These are phyloP conservation scores for Paraphaeosphaeria minitans DNA, from an alignment of 2,329 filamentous ascomycete genomes.

Conservation along the genomic window DNA sequence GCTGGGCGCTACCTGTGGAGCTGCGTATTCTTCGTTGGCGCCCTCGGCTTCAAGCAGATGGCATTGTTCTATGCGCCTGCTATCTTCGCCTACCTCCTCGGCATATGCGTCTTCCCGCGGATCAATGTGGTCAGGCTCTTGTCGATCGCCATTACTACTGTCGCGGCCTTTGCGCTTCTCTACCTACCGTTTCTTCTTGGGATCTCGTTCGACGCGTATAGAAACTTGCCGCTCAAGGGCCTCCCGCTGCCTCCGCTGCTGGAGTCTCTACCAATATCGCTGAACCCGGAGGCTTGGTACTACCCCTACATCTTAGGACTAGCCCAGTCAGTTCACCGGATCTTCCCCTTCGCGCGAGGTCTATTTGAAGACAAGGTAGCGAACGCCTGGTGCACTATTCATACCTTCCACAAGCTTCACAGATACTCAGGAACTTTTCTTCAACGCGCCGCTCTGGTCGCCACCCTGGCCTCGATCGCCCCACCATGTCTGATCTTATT, in stretches of 20 bases:
- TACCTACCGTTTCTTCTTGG: slow-evolving; percentile 77
- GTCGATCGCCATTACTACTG: slow-evolving; percentile 74
- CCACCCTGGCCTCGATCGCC: slow-evolving; percentile 76
- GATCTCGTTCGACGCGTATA: slow-evolving; percentile 69
- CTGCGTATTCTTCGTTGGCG: slow-evolving; percentile 89
- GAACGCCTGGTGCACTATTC: slow-evolving; percentile 95
- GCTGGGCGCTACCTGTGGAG: slow-evolving; percentile 86
- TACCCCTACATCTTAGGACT: slow-evolving; percentile 80
- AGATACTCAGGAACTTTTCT: slow-evolving; percentile 72
- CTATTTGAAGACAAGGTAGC: slow-evolving; percentile 99
- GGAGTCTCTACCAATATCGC: slow-evolving; percentile 63
- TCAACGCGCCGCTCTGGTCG: slow-evolving; percentile 73
- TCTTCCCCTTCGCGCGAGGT: slow-evolving; percentile 95
- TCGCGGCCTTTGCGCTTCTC: slow-evolving; percentile 73
- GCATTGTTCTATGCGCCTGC: slow-evolving; percentile 94
- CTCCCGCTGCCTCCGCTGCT: slow-evolving; percentile 67
- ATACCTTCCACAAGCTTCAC: slow-evolving; percentile 86
- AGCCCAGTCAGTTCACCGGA: slow-evolving; percentile 83
- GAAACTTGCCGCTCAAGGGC: slow-evolving; percentile 64
- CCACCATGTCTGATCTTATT: slow-evolving; percentile 82
- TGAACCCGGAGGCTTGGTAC: slow-evolving; percentile 68
- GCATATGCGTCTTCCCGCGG: slow-evolving; percentile 78
- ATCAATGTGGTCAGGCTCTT: slow-evolving; percentile 72
- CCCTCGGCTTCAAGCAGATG: slow-evolving; percentile 99
- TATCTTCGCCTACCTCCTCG: slow-evolving; percentile 89